A percentile compares a stretch with the other conserved stretches of the same genome.
These are phyloP conservation scores for Paramyrothecium roridum DNA, from an alignment of 2,329 filamentous ascomycete species.

Conservation along the genomic window DNA sequence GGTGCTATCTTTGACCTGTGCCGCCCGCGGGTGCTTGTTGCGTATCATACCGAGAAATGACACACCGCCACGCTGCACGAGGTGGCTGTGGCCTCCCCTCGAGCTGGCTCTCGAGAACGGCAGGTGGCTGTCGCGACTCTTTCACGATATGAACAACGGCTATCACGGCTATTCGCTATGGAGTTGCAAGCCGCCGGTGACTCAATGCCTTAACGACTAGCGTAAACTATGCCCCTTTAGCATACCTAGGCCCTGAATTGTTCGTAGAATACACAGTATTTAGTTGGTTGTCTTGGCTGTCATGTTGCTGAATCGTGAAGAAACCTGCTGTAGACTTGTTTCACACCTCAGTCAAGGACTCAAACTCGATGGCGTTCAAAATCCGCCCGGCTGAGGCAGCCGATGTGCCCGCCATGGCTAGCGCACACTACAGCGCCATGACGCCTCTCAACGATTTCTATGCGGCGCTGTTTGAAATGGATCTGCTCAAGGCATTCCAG, in stretches of 20 bases:
- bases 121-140: no score
- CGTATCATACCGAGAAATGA: no score
- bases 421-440: slow-evolving; percentile 13
- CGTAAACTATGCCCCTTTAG: neutral
- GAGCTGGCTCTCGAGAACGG: no score
- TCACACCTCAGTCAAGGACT: neutral
- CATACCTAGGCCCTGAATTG: no score
- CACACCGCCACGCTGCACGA: no score
- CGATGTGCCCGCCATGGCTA: slow-evolving; percentile 9
- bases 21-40: no score
- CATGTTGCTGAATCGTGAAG: neutral
- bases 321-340: neutral
- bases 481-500: slow-evolving; percentile 8
- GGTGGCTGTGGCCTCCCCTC: no score
- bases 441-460: slow-evolving; percentile 13
- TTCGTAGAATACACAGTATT: no score
- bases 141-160: no score
- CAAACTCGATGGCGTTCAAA: neutral
- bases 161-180: no score
- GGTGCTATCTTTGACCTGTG: no score
- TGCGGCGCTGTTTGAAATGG: slow-evolving; percentile 9
- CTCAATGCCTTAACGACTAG: neutral
- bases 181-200: neutral
- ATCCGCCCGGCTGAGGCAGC: slow-evolving; percentile 7
- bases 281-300: neutral